phyloP scores from a whole-genome alignment of 1,284 basidiomycete genomes.

The Moesziomyces sp. region DNA sequence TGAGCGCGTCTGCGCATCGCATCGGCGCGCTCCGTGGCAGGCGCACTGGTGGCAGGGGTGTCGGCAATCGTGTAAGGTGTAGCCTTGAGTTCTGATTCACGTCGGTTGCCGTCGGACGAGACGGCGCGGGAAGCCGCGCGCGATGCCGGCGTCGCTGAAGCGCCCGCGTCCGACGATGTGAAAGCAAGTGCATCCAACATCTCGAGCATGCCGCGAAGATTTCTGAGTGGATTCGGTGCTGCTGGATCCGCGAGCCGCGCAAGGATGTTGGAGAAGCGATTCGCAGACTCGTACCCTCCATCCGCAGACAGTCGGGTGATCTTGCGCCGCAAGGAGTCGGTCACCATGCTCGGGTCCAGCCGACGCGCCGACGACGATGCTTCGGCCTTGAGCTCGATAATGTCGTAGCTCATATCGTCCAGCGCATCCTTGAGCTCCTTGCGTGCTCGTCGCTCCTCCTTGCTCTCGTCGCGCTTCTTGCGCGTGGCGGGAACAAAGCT shows the following conservation, averaged over 20 bases:
- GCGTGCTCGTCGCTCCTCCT: slow-evolving; percentile 34
- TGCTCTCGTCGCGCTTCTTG: slow-evolving; percentile 44
- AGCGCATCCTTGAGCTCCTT: slow-evolving; percentile 47
- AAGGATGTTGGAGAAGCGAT: slow-evolving; percentile 33
- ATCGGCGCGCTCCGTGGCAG: slow-evolving; percentile 16
- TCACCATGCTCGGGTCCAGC: slow-evolving; percentile 19
- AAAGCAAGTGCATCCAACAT: slow-evolving; percentile 38
- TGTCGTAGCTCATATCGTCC: slow-evolving; percentile 50
- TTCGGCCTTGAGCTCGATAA: slow-evolving; percentile 44
- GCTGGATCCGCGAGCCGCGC: slow-evolving; percentile 26
- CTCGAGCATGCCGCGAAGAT: slow-evolving; percentile 42
- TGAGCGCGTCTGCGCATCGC: slow-evolving; percentile 3
- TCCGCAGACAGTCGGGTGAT: slow-evolving; percentile 38
- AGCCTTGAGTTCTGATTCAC: slow-evolving; percentile 22
- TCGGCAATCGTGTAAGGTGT: slow-evolving; percentile 35
- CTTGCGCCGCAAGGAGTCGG: slow-evolving; percentile 42
- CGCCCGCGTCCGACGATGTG: slow-evolving; percentile 27
- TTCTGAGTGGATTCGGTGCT: slow-evolving; percentile 16
- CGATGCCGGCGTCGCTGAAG: slow-evolving; percentile 27
- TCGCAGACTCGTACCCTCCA: slow-evolving; percentile 46
- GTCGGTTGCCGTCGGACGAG: slow-evolving; percentile 18
- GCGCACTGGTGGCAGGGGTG: slow-evolving; percentile 21
- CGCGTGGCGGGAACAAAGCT: slow-evolving; percentile 48
- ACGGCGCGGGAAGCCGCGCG: slow-evolving; percentile 20
- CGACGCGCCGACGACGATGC: slow-evolving; percentile 14